phyloP scores from a whole-genome alignment of 2,329 filamentous ascomycete genomes.

The Cladorrhinum sp. region DNA sequence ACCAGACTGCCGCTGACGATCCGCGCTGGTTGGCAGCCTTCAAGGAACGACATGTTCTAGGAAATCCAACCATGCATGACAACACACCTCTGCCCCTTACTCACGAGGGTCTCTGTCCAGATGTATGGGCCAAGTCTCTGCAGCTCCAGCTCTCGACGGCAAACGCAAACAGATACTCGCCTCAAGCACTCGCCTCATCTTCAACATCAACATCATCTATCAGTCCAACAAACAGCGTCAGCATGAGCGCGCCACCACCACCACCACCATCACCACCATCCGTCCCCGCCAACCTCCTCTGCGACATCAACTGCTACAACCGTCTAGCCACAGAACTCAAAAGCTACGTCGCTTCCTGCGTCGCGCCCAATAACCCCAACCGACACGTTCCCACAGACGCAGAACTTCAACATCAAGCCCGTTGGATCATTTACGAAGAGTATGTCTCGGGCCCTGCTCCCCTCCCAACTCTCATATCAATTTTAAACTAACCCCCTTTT shows the following conservation, averaged over 20 bases:
- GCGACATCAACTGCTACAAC: slow-evolving; percentile 59
- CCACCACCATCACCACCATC: not conserved
- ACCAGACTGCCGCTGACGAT: slow-evolving; percentile 60
- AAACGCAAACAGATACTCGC: not conserved
- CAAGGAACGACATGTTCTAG: slow-evolving; percentile 42
- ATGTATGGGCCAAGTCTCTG: not conserved
- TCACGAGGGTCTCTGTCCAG: not conserved
- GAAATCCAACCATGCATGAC: slow-evolving; percentile 12
- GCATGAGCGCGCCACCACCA: slow-evolving; percentile 31
- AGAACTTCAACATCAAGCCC: slow-evolving; percentile 62
- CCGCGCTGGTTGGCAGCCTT: slow-evolving; percentile 52
- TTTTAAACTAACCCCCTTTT: not conserved
- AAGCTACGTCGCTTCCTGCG: slow-evolving; percentile 50
- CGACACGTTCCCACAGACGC: slow-evolving; percentile 56
- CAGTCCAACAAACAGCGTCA: slow-evolving; percentile 21
- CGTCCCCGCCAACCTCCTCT: slow-evolving; percentile 41
- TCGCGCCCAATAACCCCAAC: slow-evolving; percentile 59
- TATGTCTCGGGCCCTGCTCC: slow-evolving; percentile 35
- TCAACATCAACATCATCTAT: not conserved
- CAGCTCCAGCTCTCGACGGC: not conserved
- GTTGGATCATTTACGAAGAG: slow-evolving; percentile 62
- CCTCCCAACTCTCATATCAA: not conserved
- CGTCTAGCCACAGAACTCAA: slow-evolving; percentile 52
- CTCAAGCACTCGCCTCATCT: not conserved
- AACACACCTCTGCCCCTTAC: slow-evolving; percentile 16